Evolutionary conservation across 176 grass and related monocot species (phyloP), one percentile per base, ranked within the genome.

Genomic region (Thinopyrum elongatum): DNA sequence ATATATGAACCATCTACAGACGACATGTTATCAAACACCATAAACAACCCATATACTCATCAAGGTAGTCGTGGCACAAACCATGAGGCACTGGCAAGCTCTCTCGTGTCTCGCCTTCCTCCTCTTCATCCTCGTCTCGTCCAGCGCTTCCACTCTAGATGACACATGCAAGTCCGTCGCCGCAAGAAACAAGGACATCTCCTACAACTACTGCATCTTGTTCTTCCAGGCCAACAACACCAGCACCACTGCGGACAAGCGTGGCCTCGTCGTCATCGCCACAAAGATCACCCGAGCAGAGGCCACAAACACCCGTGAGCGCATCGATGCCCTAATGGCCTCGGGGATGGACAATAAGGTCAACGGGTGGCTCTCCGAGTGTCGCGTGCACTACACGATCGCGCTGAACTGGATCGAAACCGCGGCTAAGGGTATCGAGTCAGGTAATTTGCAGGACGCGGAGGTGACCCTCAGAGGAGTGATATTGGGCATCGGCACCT

Each of bases 111-210:
- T 25, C 13, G 35, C 84, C 21, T 6, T 86, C 11, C 39, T 94
- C 69, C 16, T 82, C 46, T 10, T 72, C 76, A 6, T 88, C 6
- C 22, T 16, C 23, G 22, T 9, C 38, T 73, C 70, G n/a, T 63
- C n/a, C 59, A 34, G 19, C 23, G 80, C 83, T 6, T 85, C 84
- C 12, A 79, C 80, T 8, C 9, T 95, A 31, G 61, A 93, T 31
- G 89, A 92, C 38, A 70, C 89, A 36, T 98, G 95, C 83, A 91
- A 90, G 87, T 22, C 80, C 31, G 55, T 93, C 28, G 74, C 61
- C 10, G 70, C 49, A 0, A 46, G 29, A 6, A 33, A 83, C 67
- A 35, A 12, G 7, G 51, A 28, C 3, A 81, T 85, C 49, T 41
- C 29, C 19, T 88, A 92, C n/a, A 76, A 67, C 47, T 92, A 90